These are phyloP conservation scores for Rhodotorula sp. DNA, from an alignment of 1,284 basidiomycete genomes.

Conservation along the genomic window DNA sequence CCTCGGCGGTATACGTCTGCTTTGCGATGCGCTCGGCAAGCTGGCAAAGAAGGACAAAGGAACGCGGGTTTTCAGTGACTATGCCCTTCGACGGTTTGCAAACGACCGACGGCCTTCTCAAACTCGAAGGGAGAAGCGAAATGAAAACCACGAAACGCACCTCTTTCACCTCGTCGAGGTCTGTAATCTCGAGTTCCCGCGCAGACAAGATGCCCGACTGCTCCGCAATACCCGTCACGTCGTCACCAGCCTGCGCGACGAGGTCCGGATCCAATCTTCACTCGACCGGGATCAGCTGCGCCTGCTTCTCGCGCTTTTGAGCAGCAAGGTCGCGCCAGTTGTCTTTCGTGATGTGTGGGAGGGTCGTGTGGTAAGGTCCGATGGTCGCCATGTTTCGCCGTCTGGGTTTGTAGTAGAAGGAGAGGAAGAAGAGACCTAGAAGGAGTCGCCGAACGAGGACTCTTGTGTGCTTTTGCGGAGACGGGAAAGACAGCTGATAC, in stretches of 20 bases:
- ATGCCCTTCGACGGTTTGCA: too few relatives aligned
- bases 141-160: neutral
- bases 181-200: constrained; percentile 24
- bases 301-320: constrained; percentile 1
- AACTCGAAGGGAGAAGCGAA: too few relatives aligned
- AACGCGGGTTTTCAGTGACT: too few relatives aligned
- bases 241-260: neutral
- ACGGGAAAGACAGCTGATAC: neutral
- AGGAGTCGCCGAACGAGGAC: neutral
- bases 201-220: constrained; percentile 6
- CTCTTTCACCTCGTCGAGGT: constrained; percentile 31
- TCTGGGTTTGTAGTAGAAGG: neutral
- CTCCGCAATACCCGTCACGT: constrained; percentile 2
- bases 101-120: too few relatives aligned
- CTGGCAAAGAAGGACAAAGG: constrained; percentile 15
- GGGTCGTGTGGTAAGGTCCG: constrained; percentile 2
- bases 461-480: too few relatives aligned
- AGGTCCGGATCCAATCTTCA: neutral
- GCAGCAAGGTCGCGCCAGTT: constrained; percentile 6
- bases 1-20: constrained; percentile 43
- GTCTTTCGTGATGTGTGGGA: constrained; percentile 6
- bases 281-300: constrained; percentile 3
- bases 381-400: neutral
- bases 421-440: neutral
- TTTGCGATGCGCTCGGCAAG: constrained; percentile 47